Conservation (phyloP, 2,329 filamentous ascomycete genomes). For the Onygena corvina region DNA sequence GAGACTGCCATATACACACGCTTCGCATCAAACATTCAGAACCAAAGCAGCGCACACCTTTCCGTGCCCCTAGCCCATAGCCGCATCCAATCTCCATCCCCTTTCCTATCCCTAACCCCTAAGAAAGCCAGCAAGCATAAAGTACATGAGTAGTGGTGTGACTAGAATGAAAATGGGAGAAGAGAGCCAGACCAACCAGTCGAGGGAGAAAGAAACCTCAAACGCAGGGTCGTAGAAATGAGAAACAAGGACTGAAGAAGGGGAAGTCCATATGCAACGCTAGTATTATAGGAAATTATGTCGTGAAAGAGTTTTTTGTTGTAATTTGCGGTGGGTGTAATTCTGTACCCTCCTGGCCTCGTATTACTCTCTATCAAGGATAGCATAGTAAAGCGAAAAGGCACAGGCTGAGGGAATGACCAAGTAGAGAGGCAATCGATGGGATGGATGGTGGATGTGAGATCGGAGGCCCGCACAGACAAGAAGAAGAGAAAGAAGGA, state of each 20-base stretch:
- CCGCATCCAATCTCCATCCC: not conserved
- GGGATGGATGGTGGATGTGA: not conserved
- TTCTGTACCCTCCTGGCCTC: not conserved
- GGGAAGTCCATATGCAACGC: constrained; percentile 2
- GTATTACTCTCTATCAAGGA: not conserved
- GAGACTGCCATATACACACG: constrained; percentile 1
- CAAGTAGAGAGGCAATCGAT: not conserved
- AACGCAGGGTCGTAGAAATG: too few species aligned
- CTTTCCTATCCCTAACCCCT: not conserved
- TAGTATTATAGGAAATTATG: constrained; percentile 1
- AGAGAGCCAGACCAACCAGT: not conserved
- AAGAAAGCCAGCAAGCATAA: constrained; percentile 2
- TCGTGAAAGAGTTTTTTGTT: not conserved
- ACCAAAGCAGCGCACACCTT: not conserved
- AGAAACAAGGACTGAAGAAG: not conserved
- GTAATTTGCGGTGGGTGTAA: not conserved
- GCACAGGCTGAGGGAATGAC: not conserved
- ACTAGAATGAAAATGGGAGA: not conserved
- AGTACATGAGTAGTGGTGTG: constrained; percentile 1
- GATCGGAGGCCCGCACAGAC: not conserved
- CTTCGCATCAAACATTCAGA: not conserved
- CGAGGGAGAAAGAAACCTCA: not conserved
- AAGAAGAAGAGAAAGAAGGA: not conserved
- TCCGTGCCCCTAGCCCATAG: not conserved
- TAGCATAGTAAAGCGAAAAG: not conserved